Evolutionary conservation across 2,329 filamentous ascomycete species (phyloP), one percentile per base, ranked within the genome.

Genomic region (Fusarium sp.): DNA sequence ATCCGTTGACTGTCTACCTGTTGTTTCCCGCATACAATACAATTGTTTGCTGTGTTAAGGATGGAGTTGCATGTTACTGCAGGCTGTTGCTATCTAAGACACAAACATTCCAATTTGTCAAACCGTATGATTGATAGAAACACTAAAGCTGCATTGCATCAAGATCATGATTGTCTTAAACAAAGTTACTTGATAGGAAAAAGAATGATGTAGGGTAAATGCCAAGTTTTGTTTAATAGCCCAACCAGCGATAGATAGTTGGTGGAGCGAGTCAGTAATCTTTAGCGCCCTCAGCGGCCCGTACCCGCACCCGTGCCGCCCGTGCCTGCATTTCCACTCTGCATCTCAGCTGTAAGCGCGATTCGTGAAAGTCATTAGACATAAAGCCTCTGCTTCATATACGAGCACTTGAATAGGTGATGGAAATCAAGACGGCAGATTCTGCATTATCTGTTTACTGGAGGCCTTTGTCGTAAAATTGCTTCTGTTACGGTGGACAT

Each of bases 281-380:
- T 66, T 60, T 66, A 60, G 68, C 68, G 58, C 60, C 43, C n/a
- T 45, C 21, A 58, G 46, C 68, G 68, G 69, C 57, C 65, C 69
- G 69, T 43, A 71, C 64, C 68, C 57, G 46, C 30, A 7, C 28
- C 47, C 50, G 45, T 30, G 18, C 42, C 50, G 56, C 18, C 49
- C 12, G 13, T 34, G 37, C 43, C 46, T 66, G 28, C 18, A 37
- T 60, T 58, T 48, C 43, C 34, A 49, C 50, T 8, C 21, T 9
- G 21, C 14, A 43, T 53, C 16, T 37, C 0, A 37, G 34, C 18
- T 10, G 30, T 7, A 50, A 65, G 32, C 55, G 63, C 41, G 62
- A 18, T 18, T 62, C n/a, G 10, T 32, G 3, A 7, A 27, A 14
- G 20, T 14, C 12, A 27, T 32, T 13, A n/a, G 30, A 25, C 16